Evolutionary conservation across 345 rosid genomes (phyloP).

Genomic region (Euclidium syriacum): DNA sequence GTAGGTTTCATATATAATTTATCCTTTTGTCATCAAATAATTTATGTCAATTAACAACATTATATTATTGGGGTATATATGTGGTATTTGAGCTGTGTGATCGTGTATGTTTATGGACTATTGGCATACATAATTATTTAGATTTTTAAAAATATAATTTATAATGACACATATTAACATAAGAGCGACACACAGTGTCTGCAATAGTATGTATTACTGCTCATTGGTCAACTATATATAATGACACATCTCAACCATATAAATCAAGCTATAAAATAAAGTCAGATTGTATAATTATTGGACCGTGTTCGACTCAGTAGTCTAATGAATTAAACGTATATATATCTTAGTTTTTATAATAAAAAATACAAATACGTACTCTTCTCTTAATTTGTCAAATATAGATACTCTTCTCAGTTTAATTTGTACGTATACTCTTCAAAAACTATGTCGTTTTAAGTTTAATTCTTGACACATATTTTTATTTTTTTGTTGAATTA

Average conservation of each 20-base stretch:
- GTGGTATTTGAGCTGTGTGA: not conserved
- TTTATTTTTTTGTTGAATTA: not conserved
- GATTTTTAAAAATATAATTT: not conserved
- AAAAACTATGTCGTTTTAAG: no score
- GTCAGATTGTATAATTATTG: not conserved
- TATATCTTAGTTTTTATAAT: no score
- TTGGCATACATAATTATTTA: not conserved
- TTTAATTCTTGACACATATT: no score
- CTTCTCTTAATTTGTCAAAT: no score
- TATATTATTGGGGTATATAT: no score
- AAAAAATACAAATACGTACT: no score
- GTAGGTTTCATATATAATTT: not conserved
- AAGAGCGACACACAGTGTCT: not conserved
- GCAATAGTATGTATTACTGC: conserved; percentile 6
- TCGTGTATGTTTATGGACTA: conserved; percentile 12
- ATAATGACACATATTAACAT: not conserved
- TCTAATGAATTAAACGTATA: no score
- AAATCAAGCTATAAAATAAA: not conserved
- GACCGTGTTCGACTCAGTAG: no score
- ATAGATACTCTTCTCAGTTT: no score
- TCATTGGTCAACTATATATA: conserved; percentile 26
- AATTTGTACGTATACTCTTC: no score
- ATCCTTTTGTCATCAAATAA: not conserved
- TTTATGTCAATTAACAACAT: not conserved
- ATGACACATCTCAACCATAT: conserved; percentile 15